A percentile compares a stretch with the other conserved stretches of the same genome.
Conservation (phyloP, 192 early-diverging fungal species). For the Coemansia reversa region DNA sequence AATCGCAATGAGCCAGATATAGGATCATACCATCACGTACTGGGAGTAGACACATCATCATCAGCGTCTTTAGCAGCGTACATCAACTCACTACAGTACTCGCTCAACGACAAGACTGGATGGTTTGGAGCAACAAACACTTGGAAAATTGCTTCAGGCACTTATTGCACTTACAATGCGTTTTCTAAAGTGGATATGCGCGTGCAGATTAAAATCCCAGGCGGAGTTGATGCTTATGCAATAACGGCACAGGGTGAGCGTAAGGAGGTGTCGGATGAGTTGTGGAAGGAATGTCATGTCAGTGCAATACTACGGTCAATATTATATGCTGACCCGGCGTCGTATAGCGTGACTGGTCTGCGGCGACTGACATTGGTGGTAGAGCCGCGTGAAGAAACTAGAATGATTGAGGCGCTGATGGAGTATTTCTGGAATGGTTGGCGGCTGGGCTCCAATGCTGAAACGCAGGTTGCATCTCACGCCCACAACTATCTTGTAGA, state of each 20-base stretch:
- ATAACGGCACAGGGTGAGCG: conserved; percentile 89
- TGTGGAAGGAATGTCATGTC: conserved; percentile 92
- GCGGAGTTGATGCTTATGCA: conserved; percentile 91
- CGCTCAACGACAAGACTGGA: conserved; percentile 39
- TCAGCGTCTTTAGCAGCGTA: conserved; percentile 98
- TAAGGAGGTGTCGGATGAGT: conserved; percentile 66
- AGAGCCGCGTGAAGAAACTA: conserved; percentile 66
- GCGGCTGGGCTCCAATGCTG: conserved; percentile 90
- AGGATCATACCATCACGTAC: conserved; percentile 77
- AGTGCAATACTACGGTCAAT: conserved; percentile 87
- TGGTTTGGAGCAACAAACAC: conserved; percentile 52
- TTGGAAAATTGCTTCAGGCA: conserved; percentile 69
- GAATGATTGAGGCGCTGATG: conserved; percentile 81
- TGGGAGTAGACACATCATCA: conserved; percentile 83
- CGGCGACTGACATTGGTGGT: conserved; percentile 88
- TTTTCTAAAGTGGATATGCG: conserved; percentile 96
- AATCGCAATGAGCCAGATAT: conserved; percentile 56
- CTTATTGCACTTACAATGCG: conserved; percentile 94
- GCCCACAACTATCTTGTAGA: conserved; percentile 87
- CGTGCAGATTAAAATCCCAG: conserved; percentile 98
- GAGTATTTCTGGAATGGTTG: conserved; percentile 89
- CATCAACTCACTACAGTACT: conserved; percentile 91
- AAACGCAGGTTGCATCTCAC: conserved; percentile 91
- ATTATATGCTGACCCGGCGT: conserved; percentile 84
- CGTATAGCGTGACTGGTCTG: conserved; percentile 83